Base-by-base conservation (phyloP, 1,139 yeast species). In the Hyphopichia buzzinii region DNA sequence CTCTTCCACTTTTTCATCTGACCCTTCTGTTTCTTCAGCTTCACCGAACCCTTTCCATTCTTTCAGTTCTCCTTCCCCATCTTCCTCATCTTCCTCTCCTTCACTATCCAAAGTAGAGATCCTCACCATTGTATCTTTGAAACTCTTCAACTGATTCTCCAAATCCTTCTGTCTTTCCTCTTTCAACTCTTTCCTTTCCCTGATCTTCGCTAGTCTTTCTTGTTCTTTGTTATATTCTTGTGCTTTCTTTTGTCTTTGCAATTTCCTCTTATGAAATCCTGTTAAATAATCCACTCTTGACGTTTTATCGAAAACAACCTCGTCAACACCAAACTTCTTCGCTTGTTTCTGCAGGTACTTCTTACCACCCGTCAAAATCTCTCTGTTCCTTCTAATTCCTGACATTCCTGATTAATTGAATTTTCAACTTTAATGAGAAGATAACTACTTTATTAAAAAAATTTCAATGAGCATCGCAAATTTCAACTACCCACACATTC, bases 231-330 rank as follows among this genome's bases (percentile, higher is more conserved):
- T 76, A 49, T 72, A 79, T 41, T 77, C 85, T 46, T 78, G 80
- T 0, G 97, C 97, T 48, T 82, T 82, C 63, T 88, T 90, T 62
- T 85, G 86, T 57, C 97, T 74, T 53, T 85, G 85, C 15, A 90
- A 56, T 59, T 92, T 92, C 54, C 98, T 77, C 63, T 92, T 92
- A 59, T 92, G 98, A 57, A 92, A 92, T 24, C 98, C 98, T 1
- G 97, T 92, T 48, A 92, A 67, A 59, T 82, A 92, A 42, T 90
- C 96, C 26, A 69, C 63, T 57, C 96, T 68, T 17, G 81, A 75
- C 26, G 77, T 84, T 47, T 79, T 77, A 61, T 90, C 92, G 56
- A 87, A 90, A 2, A 76, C 78, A 25, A 90, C 94, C 55, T 87
- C 96, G 25, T 78, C 89, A 3, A 82, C 89, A 23, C 88, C 74